These are phyloP conservation scores for Thermomucor indicae-seudaticae DNA, from an alignment of 371 early-diverging fungal genomes.

Conservation along the genomic window DNA sequence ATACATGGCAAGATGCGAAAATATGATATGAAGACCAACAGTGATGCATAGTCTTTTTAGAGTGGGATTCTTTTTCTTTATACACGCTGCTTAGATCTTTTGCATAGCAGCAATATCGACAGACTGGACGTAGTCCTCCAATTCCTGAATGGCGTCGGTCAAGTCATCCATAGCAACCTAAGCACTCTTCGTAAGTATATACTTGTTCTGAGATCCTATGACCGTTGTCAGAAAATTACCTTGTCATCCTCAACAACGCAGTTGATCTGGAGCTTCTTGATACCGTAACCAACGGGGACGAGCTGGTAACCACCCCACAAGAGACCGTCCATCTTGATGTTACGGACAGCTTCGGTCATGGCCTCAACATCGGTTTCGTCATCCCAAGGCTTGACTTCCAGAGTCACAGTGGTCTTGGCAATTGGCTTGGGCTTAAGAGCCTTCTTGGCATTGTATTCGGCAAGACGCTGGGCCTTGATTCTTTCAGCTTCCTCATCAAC, in stretches of 20 bases:
- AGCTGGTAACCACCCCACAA: conserved; percentile 85
- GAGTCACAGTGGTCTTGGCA: conserved; percentile 91
- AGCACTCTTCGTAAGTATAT: not conserved
- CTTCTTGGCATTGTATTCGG: conserved; percentile 92
- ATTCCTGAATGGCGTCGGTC: conserved; percentile 68
- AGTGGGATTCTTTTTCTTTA: too few species aligned
- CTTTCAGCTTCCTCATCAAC: conserved; percentile 90
- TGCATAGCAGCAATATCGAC: conserved; percentile 91
- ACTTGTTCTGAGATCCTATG: not conserved
- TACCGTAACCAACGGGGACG: conserved; percentile 87
- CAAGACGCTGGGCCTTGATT: conserved; percentile 84
- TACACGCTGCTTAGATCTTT: conserved; percentile 84
- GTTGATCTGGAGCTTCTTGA: conserved; percentile 92
- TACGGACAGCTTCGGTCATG: conserved; percentile 70
- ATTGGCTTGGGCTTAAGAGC: conserved; percentile 86
- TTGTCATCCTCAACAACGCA: conserved; percentile 93
- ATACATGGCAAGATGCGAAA: too few species aligned
- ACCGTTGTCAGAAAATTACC: conserved; percentile 40
- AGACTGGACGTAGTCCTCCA: conserved; percentile 90
- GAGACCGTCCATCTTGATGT: conserved; percentile 84
- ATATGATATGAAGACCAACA: not conserved
- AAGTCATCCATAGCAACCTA: conserved; percentile 73
- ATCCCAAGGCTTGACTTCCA: conserved; percentile 98
- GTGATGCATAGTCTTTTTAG: not conserved
- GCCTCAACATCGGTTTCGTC: conserved; percentile 88